phyloP scores from a whole-genome alignment of 176 grass and related monocot species.

The Eleusine coracana region DNA sequence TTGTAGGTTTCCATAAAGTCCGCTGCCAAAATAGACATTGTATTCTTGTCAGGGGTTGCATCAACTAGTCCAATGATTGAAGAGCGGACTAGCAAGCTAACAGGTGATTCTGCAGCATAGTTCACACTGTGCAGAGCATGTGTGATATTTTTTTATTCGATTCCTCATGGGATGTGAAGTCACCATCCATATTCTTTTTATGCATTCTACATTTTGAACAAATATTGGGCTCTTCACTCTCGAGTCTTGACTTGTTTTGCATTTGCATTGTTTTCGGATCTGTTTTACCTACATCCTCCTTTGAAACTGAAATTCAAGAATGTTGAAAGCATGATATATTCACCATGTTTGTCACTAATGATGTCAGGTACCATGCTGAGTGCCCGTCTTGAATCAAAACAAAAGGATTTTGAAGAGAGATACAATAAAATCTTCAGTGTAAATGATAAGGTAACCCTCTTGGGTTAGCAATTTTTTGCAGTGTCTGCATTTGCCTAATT shows the following conservation, averaged over 20 bases:
- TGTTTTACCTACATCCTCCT: constrained; percentile 22
- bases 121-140: background rate
- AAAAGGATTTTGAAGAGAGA: constrained; percentile 74
- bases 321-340: constrained; percentile 14
- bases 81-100: constrained; percentile 67
- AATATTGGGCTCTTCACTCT: background rate
- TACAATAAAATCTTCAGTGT: constrained; percentile 61
- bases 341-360: constrained; percentile 20
- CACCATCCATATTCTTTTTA: constrained; percentile 21
- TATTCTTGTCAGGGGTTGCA: constrained; percentile 72
- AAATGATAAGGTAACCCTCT: constrained; percentile 70
- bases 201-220: constrained; percentile 14
- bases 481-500: constrained; percentile 7
- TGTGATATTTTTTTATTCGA: constrained; percentile 15
- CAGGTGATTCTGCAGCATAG: constrained; percentile 61
- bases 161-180: constrained; percentile 17
- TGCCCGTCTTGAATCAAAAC: constrained; percentile 58
- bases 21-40: constrained; percentile 79
- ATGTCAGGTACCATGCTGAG: constrained; percentile 70
- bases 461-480: background rate
- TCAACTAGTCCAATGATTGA: constrained; percentile 49
- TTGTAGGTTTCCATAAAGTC: constrained; percentile 64
- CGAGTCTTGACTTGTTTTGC: constrained; percentile 10
- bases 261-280: constrained; percentile 10
- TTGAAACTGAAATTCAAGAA: constrained; percentile 33